Evolutionary conservation across 352 stramenopile species (phyloP).

Genomic region (Globisporangium barbulae): DNA sequence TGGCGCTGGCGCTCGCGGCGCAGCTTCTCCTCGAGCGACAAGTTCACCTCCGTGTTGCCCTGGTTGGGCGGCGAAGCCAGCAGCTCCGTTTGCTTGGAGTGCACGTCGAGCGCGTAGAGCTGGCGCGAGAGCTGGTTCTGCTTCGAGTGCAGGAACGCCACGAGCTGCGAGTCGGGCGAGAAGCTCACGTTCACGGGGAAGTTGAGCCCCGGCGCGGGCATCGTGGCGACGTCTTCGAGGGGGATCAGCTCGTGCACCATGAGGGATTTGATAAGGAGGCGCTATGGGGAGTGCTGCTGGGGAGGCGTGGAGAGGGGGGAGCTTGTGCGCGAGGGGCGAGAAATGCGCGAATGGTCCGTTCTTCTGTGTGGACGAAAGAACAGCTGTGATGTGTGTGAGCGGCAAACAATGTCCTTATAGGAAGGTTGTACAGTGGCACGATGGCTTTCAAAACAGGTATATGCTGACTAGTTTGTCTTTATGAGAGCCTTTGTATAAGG

Average conservation of each 20-base stretch:
- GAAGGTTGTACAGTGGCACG: too few relatives aligned
- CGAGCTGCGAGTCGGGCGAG: conserved; percentile 71
- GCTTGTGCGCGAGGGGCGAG: conserved; percentile 1
- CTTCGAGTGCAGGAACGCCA: conserved; percentile 86
- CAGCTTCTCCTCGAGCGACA: conserved; percentile 91
- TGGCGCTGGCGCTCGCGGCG: conserved; percentile 87
- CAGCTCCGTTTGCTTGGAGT: conserved; percentile 45
- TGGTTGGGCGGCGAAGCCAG: conserved; percentile 65
- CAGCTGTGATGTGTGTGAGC: neutral
- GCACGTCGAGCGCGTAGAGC: conserved; percentile 81
- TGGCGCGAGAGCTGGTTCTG: conserved; percentile 79
- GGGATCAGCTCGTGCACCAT: conserved; percentile 47
- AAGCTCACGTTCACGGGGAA: conserved; percentile 82
- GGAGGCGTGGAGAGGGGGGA: neutral
- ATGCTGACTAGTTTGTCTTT: neutral
- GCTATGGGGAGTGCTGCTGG: too few relatives aligned
- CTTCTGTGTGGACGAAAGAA: conserved; percentile 13
- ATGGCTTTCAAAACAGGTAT: neutral
- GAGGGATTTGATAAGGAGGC: neutral
- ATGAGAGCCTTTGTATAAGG: neutral
- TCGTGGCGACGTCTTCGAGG: conserved; percentile 85
- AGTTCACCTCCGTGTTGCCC: conserved; percentile 81
- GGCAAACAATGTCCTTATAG: neutral
- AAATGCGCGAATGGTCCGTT: conserved; percentile 12
- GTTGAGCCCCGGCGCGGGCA: conserved; percentile 82